These are phyloP conservation scores for Solanum ossicruentum DNA, from an alignment of 257 asterid genomes.

Conservation along the genomic window DNA sequence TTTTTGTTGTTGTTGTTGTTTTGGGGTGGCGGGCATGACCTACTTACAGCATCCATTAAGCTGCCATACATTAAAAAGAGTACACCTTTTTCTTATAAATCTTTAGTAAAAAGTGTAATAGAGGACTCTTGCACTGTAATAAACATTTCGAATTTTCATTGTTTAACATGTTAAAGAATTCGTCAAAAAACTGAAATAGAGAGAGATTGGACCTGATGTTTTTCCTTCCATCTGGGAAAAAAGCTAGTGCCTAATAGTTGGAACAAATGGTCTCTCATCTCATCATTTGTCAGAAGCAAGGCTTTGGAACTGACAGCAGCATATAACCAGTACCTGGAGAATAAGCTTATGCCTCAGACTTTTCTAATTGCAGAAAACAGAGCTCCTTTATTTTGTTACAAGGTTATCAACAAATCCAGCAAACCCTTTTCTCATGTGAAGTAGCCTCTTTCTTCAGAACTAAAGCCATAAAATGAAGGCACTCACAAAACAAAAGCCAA, in stretches of 20 bases:
- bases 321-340: conserved; percentile 84
- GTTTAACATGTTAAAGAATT: background rate
- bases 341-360: background rate
- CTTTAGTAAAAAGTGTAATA: background rate
- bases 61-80: background rate
- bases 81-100: background rate
- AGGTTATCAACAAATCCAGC: background rate
- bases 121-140: background rate
- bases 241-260: conserved; percentile 72
- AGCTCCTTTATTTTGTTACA: background rate
- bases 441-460: background rate
- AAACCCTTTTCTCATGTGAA: background rate
- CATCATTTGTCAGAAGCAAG: conserved; percentile 89
- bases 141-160: background rate
- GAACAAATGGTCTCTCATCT: conserved; percentile 98
- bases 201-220: conserved; percentile 64
- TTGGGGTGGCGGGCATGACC: background rate
- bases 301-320: conserved; percentile 89
- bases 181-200: background rate
- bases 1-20: no score
- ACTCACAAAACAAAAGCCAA: background rate
- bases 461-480: background rate
- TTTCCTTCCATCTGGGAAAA: conserved; percentile 97
- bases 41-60: background rate
- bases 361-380: background rate